Percentiles rank a stretch among this genome's conserved stretches.
Conservation (phyloP, 257 asterid species). For the Nicotiana paniculata region DNA sequence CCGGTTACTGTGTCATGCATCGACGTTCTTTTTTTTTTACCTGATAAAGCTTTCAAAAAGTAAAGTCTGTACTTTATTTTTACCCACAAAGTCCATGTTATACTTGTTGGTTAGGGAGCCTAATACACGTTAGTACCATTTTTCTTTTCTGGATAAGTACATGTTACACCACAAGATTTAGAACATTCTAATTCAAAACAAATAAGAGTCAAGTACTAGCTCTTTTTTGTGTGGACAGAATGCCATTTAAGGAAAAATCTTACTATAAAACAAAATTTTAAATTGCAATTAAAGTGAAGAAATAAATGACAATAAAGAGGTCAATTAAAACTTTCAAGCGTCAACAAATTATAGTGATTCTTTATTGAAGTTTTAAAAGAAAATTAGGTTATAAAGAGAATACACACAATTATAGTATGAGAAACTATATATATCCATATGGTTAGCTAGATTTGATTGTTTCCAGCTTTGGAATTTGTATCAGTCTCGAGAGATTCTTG, state of each 20-base stretch:
- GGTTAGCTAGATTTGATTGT: background rate
- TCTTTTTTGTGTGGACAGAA: background rate
- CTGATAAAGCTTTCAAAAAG: background rate
- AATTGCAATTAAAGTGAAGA: background rate
- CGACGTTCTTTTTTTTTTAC: constrained; percentile 19
- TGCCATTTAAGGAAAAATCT: background rate
- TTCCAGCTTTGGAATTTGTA: constrained; percentile 3
- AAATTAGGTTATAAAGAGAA: background rate
- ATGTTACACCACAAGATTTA: background rate
- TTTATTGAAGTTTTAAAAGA: background rate
- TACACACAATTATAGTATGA: background rate
- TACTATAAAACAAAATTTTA: background rate
- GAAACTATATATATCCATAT: background rate
- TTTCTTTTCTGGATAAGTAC: background rate
- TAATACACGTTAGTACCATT: background rate
- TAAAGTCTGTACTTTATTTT: background rate
- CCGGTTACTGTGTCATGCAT: constrained; percentile 27
- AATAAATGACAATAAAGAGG: background rate
- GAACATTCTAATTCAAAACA: background rate
- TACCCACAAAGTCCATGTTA: no score
- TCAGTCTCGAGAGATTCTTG: background rate
- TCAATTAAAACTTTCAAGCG: background rate
- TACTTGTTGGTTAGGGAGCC: background rate
- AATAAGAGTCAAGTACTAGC: background rate
- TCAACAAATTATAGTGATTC: background rate